These are phyloP conservation scores for Buddleja alternifolia DNA, from an alignment of 257 asterid species.

Conservation along the genomic window DNA sequence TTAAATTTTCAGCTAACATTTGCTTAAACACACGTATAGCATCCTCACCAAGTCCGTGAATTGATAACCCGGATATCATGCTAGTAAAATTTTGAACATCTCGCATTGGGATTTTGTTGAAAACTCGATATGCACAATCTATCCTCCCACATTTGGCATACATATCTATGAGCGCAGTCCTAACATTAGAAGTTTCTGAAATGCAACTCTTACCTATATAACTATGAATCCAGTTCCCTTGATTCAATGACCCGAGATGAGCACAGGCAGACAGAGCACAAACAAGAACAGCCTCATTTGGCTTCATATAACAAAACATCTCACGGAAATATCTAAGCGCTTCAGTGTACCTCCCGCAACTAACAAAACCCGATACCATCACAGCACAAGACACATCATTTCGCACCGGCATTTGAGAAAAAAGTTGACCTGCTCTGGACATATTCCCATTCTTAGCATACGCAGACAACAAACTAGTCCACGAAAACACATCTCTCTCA, in stretches of 20 bases:
- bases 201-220: slow-evolving; percentile 41
- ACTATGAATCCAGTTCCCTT: slow-evolving; percentile 65
- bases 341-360: slow-evolving; percentile 50
- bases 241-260: slow-evolving; percentile 70
- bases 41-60: slow-evolving; percentile 67
- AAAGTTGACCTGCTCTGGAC: slow-evolving; percentile 49
- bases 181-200: slow-evolving; percentile 45
- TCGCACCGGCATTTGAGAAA: slow-evolving; percentile 57
- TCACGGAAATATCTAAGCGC: slow-evolving; percentile 52
- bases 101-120: slow-evolving; percentile 42
- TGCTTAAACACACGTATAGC: slow-evolving; percentile 50
- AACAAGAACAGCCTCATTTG: slow-evolving; percentile 80
- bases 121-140: slow-evolving; percentile 50
- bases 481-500: slow-evolving; percentile 63
- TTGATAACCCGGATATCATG: slow-evolving; percentile 71
- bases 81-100: slow-evolving; percentile 69
- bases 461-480: slow-evolving; percentile 72
- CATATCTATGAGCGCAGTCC: slow-evolving; percentile 79
- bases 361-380: slow-evolving; percentile 66
- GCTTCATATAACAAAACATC: slow-evolving; percentile 52
- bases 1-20: slow-evolving; percentile 58
- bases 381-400: slow-evolving; percentile 88
- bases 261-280: slow-evolving; percentile 88
- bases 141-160: slow-evolving; percentile 86
- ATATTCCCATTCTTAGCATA: slow-evolving; percentile 59